Evolutionary conservation across 228 moss, liverwort and hornwort species (phyloP).

Genomic region (Sphagnum fallax): DNA sequence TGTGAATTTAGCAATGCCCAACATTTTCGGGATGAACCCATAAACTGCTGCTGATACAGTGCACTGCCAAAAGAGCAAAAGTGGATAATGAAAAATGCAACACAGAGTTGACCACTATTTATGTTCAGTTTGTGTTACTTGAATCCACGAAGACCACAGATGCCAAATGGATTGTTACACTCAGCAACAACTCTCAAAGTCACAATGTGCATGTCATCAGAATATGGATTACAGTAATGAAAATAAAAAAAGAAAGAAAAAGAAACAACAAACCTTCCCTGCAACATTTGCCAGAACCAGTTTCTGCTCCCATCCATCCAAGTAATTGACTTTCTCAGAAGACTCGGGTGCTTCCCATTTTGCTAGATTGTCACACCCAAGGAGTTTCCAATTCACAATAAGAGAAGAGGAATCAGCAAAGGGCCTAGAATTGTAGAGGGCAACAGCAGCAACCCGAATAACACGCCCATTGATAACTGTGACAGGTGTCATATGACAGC

Average conservation of each 20-base stretch:
- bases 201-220: no score
- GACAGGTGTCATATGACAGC: conserved; percentile 41
- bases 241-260: background rate
- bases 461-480: conserved; percentile 76
- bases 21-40: conserved; percentile 34
- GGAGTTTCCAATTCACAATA: conserved; percentile 47
- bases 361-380: conserved; percentile 54
- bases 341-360: conserved; percentile 39
- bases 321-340: conserved; percentile 8
- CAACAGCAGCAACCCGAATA: conserved; percentile 75
- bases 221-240: background rate
- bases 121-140: no score
- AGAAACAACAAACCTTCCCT: conserved; percentile 47
- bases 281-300: conserved; percentile 60
- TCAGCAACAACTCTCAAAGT: no score
- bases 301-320: conserved; percentile 62
- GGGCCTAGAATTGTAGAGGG: conserved; percentile 42
- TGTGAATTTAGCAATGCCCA: conserved; percentile 30
- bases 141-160: conserved; percentile 1
- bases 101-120: no score
- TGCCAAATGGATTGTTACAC: background rate
- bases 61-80: conserved; percentile 43
- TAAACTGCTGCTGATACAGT: conserved; percentile 48
- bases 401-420: conserved; percentile 89
- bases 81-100: conserved; percentile 14